phyloP scores from a whole-genome alignment of 2,329 filamentous ascomycete species.

The Phaeophleospora eucalypticola region DNA sequence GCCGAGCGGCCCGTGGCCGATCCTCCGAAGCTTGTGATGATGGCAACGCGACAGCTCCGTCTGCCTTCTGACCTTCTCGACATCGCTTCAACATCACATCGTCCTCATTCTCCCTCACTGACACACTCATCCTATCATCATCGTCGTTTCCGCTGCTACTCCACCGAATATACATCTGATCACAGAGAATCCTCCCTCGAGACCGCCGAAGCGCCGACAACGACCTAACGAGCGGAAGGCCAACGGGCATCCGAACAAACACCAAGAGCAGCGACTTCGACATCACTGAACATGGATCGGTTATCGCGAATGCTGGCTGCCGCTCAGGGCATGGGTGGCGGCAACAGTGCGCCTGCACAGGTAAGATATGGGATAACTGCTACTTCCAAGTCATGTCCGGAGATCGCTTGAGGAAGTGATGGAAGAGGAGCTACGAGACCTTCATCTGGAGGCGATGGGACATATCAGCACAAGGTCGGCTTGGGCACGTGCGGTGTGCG shows the following conservation, averaged over 20 bases:
- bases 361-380: constrained; percentile 42
- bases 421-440: too few species aligned
- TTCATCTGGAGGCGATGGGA: too few species aligned
- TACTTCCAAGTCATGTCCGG: not conserved
- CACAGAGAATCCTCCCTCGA: too few species aligned
- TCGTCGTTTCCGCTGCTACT: constrained; percentile 3
- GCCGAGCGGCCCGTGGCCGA: not conserved
- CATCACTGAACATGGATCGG: constrained; percentile 68
- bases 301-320: constrained; percentile 82
- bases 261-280: not conserved
- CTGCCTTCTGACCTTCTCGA: too few species aligned
- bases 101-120: constrained; percentile 7
- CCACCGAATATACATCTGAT: too few species aligned
- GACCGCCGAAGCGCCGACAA: not conserved
- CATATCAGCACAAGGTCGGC: not conserved
- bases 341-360: constrained; percentile 63
- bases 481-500: too few species aligned
- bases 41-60: not conserved
- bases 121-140: constrained; percentile 1
- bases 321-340: constrained; percentile 61
- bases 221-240: not conserved
- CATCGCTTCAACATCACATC: constrained; percentile 1
- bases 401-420: not conserved
- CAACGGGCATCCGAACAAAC: not conserved
- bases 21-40: too few species aligned